Base-by-base conservation (phyloP, 495 filamentous ascomycete species). In the Podospora bellae-mahoneyi region DNA sequence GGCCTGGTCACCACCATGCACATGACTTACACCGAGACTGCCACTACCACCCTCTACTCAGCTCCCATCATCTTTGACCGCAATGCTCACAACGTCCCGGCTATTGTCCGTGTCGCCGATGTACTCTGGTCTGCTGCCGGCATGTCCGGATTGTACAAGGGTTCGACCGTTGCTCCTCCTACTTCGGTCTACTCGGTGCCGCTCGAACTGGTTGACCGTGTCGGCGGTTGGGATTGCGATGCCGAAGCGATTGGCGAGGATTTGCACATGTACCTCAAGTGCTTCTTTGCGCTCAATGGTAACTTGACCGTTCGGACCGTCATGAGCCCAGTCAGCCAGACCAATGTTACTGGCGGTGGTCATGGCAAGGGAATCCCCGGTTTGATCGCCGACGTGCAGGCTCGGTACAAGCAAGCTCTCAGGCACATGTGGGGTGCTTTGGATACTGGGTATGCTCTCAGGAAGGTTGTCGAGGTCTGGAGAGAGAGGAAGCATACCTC, bases 381-480 rank as follows among this genome's bases (percentile, higher is more conserved):
- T 30, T 75, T 84, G 15, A 62, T 81, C n/a, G 78, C 78, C 32
- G 87, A 87, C 63, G 79, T 85, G 68, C 59, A 74, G 15, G 88
- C 88, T 16, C 84, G 89, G 26, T 91, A 90, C 73, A 84, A 83
- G 70, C 89, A 91, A 78, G 88, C 84, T 5, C 66, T 89, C 53
- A 79, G 89, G 68, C 89, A 91, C 78, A 91, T 91, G 89, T 90
- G 88, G 89, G 89, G 89, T 70, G 82, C 87, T 57, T 77, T 91
- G 6, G 89, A 91, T 67, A 85, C 84, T 16, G 89, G 89, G 10
- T 91, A 82, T 70, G 87, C 87, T 10, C 68, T 86, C 56, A 75
- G 82, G 68, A 84, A 82, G 71, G 71, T 80, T 3, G 74, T 78
- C 16, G 79, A 81, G 75, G 74, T 84, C 57, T 84, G 81, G 80